Evolutionary conservation across 495 filamentous ascomycete genomes (phyloP).

Genomic region (Pseudomonodictys pantanalensis): DNA sequence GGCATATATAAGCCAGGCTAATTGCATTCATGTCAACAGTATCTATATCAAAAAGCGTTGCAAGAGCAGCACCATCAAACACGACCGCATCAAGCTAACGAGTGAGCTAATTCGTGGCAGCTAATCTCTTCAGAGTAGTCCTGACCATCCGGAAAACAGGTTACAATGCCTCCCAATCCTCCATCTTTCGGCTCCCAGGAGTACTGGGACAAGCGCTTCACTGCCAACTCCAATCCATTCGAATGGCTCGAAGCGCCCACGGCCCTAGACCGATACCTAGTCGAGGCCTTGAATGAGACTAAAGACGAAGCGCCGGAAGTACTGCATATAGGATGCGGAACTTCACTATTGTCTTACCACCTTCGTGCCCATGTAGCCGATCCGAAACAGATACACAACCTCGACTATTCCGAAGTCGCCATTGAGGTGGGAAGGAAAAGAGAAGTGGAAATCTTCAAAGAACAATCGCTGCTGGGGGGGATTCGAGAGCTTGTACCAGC

Average conservation of each 20-base stretch:
- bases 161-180: constrained; percentile 19
- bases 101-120: constrained; percentile 1
- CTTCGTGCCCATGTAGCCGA: constrained; percentile 28
- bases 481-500: background rate
- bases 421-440: constrained; percentile 23
- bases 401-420: constrained; percentile 34
- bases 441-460: constrained; percentile 26
- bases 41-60: too few species aligned
- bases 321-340: constrained; percentile 36
- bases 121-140: background rate
- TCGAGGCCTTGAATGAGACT: constrained; percentile 10
- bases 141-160: constrained; percentile 1
- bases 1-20: too few species aligned
- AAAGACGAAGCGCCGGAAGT: constrained; percentile 13
- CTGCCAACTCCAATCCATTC: constrained; percentile 25
- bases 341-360: constrained; percentile 32
- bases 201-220: constrained; percentile 34
- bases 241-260: constrained; percentile 34
- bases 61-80: background rate
- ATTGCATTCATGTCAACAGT: too few species aligned
- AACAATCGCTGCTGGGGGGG: background rate
- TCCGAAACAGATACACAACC: constrained; percentile 30
- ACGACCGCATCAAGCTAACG: too few species aligned
- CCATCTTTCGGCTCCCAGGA: constrained; percentile 26
- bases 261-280: constrained; percentile 26